Percentiles rank a stretch among this genome's conserved stretches.
phyloP scores from a whole-genome alignment of 129 eudicot species.

The Daucus carota region DNA sequence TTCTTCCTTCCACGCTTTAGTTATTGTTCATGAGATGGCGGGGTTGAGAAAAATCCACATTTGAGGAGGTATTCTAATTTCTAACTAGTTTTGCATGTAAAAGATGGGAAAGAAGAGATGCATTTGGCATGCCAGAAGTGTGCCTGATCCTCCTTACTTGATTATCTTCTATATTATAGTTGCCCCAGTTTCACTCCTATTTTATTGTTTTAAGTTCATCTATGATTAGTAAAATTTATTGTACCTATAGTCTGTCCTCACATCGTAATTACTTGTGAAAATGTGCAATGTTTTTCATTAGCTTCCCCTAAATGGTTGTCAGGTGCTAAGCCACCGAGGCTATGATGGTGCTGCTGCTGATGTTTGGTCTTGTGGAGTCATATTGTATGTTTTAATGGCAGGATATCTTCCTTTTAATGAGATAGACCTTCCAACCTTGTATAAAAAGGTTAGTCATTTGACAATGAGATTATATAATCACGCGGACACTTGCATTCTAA shows the following conservation, averaged over 20 bases:
- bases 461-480: background rate
- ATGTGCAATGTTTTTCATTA: constrained; percentile 4
- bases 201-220: background rate
- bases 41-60: background rate
- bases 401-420: constrained; percentile 97
- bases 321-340: constrained; percentile 73
- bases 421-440: constrained; percentile 71
- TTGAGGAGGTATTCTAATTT: background rate
- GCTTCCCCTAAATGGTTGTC: constrained; percentile 4
- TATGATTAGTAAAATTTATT: too few species aligned
- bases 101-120: background rate
- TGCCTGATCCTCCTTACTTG: constrained; percentile 2
- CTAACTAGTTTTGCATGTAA: background rate
- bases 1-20: background rate
- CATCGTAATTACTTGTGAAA: constrained; percentile 1
- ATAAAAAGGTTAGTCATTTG: constrained; percentile 57
- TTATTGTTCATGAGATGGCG: background rate
- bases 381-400: constrained; percentile 79
- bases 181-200: background rate
- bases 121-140: background rate
- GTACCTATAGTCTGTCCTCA: background rate
- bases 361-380: constrained; percentile 97
- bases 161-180: background rate
- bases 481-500: background rate
- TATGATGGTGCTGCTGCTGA: constrained; percentile 99